These are phyloP conservation scores for Parietaria judaica DNA, from an alignment of 306 rosid species.

Conservation along the genomic window DNA sequence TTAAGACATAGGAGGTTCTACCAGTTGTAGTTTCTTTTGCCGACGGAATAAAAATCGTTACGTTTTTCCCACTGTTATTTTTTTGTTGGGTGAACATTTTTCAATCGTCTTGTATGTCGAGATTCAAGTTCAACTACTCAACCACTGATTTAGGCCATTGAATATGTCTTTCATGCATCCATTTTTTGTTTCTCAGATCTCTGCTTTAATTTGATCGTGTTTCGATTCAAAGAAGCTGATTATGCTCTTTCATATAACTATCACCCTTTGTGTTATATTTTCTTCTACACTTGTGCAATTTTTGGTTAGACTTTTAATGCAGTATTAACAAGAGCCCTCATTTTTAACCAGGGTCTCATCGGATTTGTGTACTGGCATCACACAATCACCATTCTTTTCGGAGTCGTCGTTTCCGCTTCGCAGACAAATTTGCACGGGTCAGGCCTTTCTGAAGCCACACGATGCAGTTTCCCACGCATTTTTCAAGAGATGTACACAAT, in stretches of 20 bases:
- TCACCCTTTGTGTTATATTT: background rate
- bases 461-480: background rate
- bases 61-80: no score
- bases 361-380: background rate
- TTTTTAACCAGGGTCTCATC: constrained; percentile 9
- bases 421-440: background rate
- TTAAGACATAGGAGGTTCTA: no score
- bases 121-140: no score
- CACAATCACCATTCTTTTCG: background rate
- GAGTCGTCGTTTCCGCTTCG: background rate
- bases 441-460: background rate
- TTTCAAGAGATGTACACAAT: background rate
- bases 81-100: no score
- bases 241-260: no score
- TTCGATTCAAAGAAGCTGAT: no score
- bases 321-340: background rate
- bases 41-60: no score
- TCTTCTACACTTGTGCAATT: background rate
- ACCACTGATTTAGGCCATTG: no score
- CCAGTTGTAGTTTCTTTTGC: no score
- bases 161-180: background rate
- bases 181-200: background rate
- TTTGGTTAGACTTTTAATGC: background rate
- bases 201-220: background rate
- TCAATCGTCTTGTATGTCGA: no score